These are phyloP conservation scores for Neohortaea acidophila DNA, from an alignment of 495 filamentous ascomycete species.

Conservation along the genomic window DNA sequence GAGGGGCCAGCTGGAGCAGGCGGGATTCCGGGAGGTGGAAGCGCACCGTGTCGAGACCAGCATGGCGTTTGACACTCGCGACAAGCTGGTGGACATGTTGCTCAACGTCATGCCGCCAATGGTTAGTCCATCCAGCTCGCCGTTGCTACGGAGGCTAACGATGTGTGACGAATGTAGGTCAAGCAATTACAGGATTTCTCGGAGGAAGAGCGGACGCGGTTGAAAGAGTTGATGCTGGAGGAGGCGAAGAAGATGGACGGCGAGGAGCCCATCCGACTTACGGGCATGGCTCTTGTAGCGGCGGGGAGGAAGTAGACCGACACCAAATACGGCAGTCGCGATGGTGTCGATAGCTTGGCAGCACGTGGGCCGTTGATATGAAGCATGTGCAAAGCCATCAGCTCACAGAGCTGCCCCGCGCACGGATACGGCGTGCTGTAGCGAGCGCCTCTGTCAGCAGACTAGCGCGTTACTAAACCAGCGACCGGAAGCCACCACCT, in stretches of 20 bases:
- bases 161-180: no score
- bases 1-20: constrained; percentile 12
- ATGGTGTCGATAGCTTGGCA: no score
- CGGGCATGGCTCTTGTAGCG: constrained; percentile 9
- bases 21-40: constrained; percentile 16
- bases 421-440: no score
- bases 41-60: neutral
- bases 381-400: no score
- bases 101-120: constrained; percentile 11
- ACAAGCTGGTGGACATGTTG: constrained; percentile 8
- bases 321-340: no score
- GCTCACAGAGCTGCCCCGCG: no score
- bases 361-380: no score
- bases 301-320: constrained; percentile 16
- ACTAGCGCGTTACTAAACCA: no score
- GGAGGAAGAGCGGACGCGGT: constrained; percentile 6
- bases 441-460: no score
- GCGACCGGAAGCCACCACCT: no score
- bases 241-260: constrained; percentile 10
- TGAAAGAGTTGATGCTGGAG: constrained; percentile 1
- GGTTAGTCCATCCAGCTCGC: no score
- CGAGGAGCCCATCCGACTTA: constrained; percentile 6
- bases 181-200: constrained; percentile 5
- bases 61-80: constrained; percentile 4
- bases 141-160: no score